Evolutionary conservation across 2,329 filamentous ascomycete genomes (phyloP), one percentile per base, ranked within the genome.

Genomic region (Sporothrix dimorphospora): DNA sequence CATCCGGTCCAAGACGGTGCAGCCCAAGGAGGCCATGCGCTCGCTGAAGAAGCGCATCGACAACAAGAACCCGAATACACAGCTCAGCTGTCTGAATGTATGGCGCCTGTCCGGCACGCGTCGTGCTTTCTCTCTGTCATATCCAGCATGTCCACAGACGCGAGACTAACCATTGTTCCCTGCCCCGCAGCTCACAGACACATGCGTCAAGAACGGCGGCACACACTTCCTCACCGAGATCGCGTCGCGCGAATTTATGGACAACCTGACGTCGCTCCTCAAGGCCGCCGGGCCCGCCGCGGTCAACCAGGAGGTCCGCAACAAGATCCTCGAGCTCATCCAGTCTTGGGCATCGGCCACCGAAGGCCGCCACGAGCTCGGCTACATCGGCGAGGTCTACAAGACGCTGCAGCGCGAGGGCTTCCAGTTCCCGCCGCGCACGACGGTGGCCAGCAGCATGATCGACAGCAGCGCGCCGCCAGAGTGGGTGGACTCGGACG

Each of bases 121-220:
- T 7, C 21, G 8, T 9, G 2, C 4, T 8, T 34, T 6, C 27
- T 9, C 4, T 27, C 3, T 55, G 21, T 27, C 21, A 12, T 16
- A 3, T 3, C 42, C 16, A 45, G 2, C 42, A 45, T 34, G 6
- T 34, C 30, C 6, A 34, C 42, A 3, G 3, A 3, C 42, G 9
- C 42, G 11, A 3, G 47, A 21, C 49, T 67, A 49, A 47, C 45
- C 14, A 21, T 21, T 8, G n/a, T 14, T 55, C 68, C 45, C 55
- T 12, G 9, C 38, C 42, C 5, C 4, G 2, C 67, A 89, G 94
- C 91, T 99, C 78, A 97, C 94, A 76, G 96, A 99, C 83, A 98
- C 96, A 0, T 99, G 96, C 80, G 94, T 98, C 74, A 99, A 99
- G 85, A 99, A 99, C 85, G 96, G 96, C 73, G 96, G 96, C 77